Conservation (phyloP, 2,329 filamentous ascomycete species). For the Coniochaeta hoffmannii region DNA sequence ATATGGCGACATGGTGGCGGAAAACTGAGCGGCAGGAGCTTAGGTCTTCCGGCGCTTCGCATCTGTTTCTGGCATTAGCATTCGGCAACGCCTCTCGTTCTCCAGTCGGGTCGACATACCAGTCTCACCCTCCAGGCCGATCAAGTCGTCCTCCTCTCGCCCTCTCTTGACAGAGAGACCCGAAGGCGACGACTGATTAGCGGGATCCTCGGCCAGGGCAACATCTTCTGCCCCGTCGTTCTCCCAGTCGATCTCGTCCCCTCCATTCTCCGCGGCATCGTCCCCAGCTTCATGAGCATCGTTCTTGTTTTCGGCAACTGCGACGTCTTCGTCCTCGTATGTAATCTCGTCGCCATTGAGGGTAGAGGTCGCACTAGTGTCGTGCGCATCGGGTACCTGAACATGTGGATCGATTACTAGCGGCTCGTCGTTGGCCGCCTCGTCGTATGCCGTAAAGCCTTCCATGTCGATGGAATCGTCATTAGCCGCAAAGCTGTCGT, state of each 20-base stretch:
- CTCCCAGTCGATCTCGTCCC: slow-evolving; percentile 29
- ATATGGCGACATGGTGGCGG: not conserved
- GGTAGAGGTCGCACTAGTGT: slow-evolving; percentile 23
- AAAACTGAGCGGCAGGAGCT: not conserved
- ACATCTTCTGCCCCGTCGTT: slow-evolving; percentile 21
- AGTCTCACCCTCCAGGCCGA: slow-evolving; percentile 17
- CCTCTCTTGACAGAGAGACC: slow-evolving; percentile 22
- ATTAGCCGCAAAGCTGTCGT: slow-evolving; percentile 2
- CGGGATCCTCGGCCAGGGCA: slow-evolving; percentile 11
- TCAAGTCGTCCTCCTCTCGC: slow-evolving; percentile 17
- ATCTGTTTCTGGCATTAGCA: slow-evolving; percentile 8
- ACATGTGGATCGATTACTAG: not conserved
- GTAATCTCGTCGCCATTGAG: slow-evolving; percentile 30
- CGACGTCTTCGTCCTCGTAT: slow-evolving; percentile 18
- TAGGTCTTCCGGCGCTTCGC: slow-evolving; percentile 1
- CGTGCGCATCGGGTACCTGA: not conserved
- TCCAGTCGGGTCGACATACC: slow-evolving; percentile 8
- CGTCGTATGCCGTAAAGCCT: slow-evolving; percentile 1
- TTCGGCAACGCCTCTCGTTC: slow-evolving; percentile 4
- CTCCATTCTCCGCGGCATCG: slow-evolving; percentile 4
- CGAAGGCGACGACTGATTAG: slow-evolving; percentile 12
- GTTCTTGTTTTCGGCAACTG: slow-evolving; percentile 14
- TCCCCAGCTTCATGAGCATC: slow-evolving; percentile 3
- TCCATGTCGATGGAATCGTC: slow-evolving; percentile 2
- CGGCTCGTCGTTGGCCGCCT: not conserved